These are phyloP conservation scores for Aureobasidium sp. DNA, from an alignment of 2,329 filamentous ascomycete species.

Conservation along the genomic window DNA sequence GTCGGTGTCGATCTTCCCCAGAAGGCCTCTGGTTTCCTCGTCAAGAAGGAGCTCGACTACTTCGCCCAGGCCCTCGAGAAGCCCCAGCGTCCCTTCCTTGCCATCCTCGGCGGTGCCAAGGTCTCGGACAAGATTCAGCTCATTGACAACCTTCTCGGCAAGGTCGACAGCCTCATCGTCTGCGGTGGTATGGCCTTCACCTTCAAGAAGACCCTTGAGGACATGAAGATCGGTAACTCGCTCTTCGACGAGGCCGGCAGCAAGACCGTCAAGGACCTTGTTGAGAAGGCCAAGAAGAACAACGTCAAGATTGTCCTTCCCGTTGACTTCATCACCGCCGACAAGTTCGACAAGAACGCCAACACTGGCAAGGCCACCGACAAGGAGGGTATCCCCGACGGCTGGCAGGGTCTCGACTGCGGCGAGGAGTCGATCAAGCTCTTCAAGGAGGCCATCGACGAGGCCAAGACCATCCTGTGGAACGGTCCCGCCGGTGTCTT, in stretches of 20 bases:
- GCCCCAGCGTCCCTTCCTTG: slow-evolving; percentile 91
- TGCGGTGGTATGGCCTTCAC: slow-evolving; percentile 99
- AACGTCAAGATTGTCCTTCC: slow-evolving; percentile 92
- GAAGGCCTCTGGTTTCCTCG: slow-evolving; percentile 95
- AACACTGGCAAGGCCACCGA: slow-evolving; percentile 76
- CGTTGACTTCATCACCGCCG: slow-evolving; percentile 89
- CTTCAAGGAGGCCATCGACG: slow-evolving; percentile 78
- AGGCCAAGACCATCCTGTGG: slow-evolving; percentile 96
- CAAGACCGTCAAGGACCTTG: slow-evolving; percentile 80
- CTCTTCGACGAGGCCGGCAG: slow-evolving; percentile 90
- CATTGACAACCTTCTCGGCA: slow-evolving; percentile 96
- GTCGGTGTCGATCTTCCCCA: slow-evolving; percentile 92
- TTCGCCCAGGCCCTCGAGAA: slow-evolving; percentile 94
- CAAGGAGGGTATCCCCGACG: slow-evolving; percentile 82
- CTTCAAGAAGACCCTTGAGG: slow-evolving; percentile 98
- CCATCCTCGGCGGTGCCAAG: slow-evolving; percentile 96
- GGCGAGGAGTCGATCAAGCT: slow-evolving; percentile 82
- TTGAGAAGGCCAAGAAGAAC: slow-evolving; percentile 95
- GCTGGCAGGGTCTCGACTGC: slow-evolving; percentile 97
- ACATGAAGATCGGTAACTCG: slow-evolving; percentile 79
- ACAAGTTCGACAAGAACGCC: slow-evolving; percentile 87
- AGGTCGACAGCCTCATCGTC: slow-evolving; percentile 94
- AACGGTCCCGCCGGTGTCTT: slow-evolving; percentile 97
- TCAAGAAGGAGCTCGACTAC: slow-evolving; percentile 99
- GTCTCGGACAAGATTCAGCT: slow-evolving; percentile 99